phyloP scores from a whole-genome alignment of 2,329 filamentous ascomycete genomes.

The Exophiala bonariae region DNA sequence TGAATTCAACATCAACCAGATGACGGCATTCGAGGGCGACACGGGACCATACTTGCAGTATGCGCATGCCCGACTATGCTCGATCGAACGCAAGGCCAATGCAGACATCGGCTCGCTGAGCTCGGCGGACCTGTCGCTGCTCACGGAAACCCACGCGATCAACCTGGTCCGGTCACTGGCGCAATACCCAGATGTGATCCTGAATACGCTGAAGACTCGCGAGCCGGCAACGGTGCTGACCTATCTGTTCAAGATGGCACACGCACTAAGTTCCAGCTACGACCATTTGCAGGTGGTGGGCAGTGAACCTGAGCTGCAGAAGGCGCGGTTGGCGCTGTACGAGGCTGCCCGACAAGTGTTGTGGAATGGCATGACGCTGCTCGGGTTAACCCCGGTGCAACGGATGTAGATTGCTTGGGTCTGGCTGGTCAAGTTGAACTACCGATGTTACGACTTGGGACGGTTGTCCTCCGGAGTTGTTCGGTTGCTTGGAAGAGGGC shows the following conservation, averaged over 20 bases:
- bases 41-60: slow-evolving; percentile 67
- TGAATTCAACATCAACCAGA: slow-evolving; percentile 64
- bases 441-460: too few species aligned
- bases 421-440: too few species aligned
- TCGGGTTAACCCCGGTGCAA: slow-evolving; percentile 66
- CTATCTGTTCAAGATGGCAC: slow-evolving; percentile 68
- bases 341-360: slow-evolving; percentile 63
- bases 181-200: slow-evolving; percentile 65
- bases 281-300: slow-evolving; percentile 64
- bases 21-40: slow-evolving; percentile 67
- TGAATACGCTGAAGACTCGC: slow-evolving; percentile 64
- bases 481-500: too few species aligned
- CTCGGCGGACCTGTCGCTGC: slow-evolving; percentile 58
- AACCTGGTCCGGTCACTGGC: slow-evolving; percentile 63
- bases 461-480: too few species aligned
- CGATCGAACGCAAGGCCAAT: slow-evolving; percentile 59
- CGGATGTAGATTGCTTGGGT: slow-evolving; percentile 42
- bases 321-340: slow-evolving; percentile 63
- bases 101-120: slow-evolving; percentile 48
- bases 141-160: slow-evolving; percentile 62
- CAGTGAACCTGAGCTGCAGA: slow-evolving; percentile 57
- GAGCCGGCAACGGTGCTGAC: slow-evolving; percentile 67
- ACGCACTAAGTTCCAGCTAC: slow-evolving; percentile 62
- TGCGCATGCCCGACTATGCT: slow-evolving; percentile 61
- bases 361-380: slow-evolving; percentile 64